phyloP scores from a whole-genome alignment of 2,329 filamentous ascomycete genomes.

The Leptographium lundbergii region DNA sequence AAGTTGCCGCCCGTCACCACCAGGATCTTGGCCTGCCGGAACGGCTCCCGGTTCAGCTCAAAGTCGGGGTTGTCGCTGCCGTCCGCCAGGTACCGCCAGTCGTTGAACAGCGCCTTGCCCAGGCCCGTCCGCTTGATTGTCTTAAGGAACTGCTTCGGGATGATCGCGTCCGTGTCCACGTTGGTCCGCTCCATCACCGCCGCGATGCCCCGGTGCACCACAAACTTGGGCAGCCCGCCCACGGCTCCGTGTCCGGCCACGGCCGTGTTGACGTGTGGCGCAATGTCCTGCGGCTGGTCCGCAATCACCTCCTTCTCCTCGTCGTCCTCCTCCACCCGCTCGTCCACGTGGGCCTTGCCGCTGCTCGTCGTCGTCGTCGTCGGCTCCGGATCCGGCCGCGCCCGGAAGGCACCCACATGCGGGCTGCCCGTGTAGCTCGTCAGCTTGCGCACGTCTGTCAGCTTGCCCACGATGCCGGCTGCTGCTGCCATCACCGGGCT shows the following conservation, averaged over 20 bases:
- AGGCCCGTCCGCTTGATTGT: constrained; percentile 97
- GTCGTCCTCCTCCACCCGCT: constrained; percentile 37
- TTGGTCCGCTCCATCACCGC: constrained; percentile 81
- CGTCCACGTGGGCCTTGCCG: constrained; percentile 36
- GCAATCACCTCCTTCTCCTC: constrained; percentile 38
- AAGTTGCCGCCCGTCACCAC: constrained; percentile 90
- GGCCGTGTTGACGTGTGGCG: constrained; percentile 51
- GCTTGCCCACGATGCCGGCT: constrained; percentile 77
- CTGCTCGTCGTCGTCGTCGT: not conserved
- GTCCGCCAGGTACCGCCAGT: constrained; percentile 63
- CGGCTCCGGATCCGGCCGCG: constrained; percentile 8
- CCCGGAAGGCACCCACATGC: constrained; percentile 44
- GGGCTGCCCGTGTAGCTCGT: constrained; percentile 46
- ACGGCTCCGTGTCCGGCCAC: constrained; percentile 32
- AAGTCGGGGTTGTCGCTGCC: constrained; percentile 69
- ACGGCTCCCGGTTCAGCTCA: constrained; percentile 81
- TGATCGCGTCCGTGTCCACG: constrained; percentile 97
- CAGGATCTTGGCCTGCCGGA: constrained; percentile 73
- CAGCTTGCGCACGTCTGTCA: constrained; percentile 80
- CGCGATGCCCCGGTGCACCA: constrained; percentile 70
- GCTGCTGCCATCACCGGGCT: constrained; percentile 95
- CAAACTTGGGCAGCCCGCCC: constrained; percentile 72
- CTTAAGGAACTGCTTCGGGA: constrained; percentile 98
- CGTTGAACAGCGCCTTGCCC: constrained; percentile 75
- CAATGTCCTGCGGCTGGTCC: constrained; percentile 49